These are phyloP conservation scores for Vigna angularis DNA, from an alignment of 306 rosid genomes.

Conservation along the genomic window DNA sequence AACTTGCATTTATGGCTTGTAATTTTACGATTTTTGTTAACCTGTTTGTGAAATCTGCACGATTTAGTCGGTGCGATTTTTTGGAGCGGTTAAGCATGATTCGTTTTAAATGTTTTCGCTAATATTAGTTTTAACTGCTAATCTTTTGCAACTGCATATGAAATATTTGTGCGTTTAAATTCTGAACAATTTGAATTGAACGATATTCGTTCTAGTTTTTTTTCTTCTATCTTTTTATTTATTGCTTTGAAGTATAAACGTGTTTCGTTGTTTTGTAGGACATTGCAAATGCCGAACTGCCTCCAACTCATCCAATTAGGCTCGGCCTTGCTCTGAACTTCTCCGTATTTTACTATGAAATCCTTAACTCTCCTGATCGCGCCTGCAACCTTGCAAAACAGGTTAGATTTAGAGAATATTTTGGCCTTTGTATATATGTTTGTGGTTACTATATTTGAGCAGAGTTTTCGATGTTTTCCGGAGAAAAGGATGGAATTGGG, in stretches of 20 bases:
- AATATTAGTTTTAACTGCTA: not conserved
- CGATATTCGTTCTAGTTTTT: constrained; percentile 5
- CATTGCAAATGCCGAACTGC: constrained; percentile 85
- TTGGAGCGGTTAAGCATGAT: not conserved
- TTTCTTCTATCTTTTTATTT: not conserved
- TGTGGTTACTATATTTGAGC: constrained; percentile 1
- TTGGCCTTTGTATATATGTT: not conserved
- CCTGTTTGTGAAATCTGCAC: not conserved
- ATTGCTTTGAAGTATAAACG: not conserved
- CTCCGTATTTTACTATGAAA: constrained; percentile 96
- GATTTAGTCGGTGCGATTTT: not conserved
- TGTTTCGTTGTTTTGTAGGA: constrained; percentile 60
- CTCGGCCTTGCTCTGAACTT: constrained; percentile 97
- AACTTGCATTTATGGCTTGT: not conserved
- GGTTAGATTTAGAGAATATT: constrained; percentile 53
- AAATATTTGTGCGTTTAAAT: not conserved
- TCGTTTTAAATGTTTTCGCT: not conserved
- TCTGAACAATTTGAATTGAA: not conserved
- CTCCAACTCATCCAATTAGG: constrained; percentile 98
- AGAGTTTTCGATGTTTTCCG: not conserved
- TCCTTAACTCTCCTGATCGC: constrained; percentile 97
- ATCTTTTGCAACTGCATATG: not conserved
- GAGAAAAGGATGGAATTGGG: constrained; percentile 20
- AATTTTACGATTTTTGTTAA: not conserved
- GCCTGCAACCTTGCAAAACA: constrained; percentile 99